phyloP scores from a whole-genome alignment of 257 asterid species.

The Petrea volubilis region DNA sequence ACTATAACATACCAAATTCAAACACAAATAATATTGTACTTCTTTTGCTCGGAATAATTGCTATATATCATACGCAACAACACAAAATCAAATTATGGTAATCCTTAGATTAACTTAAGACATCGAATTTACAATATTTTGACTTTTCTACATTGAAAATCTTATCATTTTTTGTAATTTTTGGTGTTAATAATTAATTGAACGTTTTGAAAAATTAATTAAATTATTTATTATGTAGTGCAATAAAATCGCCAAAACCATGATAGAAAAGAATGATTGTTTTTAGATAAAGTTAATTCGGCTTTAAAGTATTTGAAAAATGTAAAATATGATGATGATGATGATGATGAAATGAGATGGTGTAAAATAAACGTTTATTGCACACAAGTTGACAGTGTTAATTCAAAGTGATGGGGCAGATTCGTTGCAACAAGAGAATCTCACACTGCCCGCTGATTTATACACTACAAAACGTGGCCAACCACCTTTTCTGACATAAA shows the following conservation, averaged over 20 bases:
- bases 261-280: no score
- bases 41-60: neutral
- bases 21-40: neutral
- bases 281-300: no score
- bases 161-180: no score
- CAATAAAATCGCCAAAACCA: no score
- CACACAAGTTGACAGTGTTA: neutral
- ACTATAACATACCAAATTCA: neutral
- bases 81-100: no score
- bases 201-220: no score
- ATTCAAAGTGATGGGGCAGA: neutral
- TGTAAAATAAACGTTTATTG: neutral
- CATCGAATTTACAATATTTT: neutral
- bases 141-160: no score
- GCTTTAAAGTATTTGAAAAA: neutral
- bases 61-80: neutral
- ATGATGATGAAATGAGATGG: neutral
- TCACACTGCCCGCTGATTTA: neutral
- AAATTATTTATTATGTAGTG: no score
- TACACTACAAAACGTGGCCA: slow-evolving; percentile 7
- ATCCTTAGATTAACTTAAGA: neutral
- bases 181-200: no score
- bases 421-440: neutral
- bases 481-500: neutral
- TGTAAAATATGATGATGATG: neutral